These are phyloP conservation scores for Vitis hybrid DNA, from an alignment of 177 flowering plant genomes.

Conservation along the genomic window DNA sequence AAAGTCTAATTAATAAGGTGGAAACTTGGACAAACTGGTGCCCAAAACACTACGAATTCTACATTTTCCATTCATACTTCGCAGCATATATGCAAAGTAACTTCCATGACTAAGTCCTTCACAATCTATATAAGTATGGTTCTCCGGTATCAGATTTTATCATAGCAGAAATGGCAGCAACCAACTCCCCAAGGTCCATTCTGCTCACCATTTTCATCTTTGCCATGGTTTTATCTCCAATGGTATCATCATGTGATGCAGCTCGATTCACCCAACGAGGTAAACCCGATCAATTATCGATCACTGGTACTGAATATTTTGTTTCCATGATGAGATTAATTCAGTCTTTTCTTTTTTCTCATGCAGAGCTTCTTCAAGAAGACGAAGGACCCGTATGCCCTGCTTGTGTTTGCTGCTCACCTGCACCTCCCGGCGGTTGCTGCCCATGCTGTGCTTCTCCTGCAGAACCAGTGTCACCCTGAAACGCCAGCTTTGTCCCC, in stretches of 20 bases:
- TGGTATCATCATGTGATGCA: neutral
- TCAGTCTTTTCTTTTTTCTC: neutral
- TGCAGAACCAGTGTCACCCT: neutral
- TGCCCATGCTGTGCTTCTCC: constrained; percentile 13
- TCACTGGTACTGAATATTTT: no score
- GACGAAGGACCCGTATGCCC: neutral
- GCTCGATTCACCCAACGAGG: constrained; percentile 11
- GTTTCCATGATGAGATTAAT: no score
- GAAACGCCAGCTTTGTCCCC: no score
- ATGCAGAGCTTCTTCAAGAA: constrained; percentile 7
- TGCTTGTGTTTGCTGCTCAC: constrained; percentile 11
- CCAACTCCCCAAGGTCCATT: neutral
- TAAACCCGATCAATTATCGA: neutral
- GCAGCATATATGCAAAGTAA: no score
- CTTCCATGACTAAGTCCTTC: no score
- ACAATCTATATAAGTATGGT: no score
- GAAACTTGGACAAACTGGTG: no score
- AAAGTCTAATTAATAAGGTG: no score
- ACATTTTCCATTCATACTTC: no score
- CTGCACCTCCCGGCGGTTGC: constrained; percentile 5
- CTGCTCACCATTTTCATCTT: constrained; percentile 1
- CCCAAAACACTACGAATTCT: no score
- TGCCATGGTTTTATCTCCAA: constrained; percentile 4
- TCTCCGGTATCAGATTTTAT: no score
- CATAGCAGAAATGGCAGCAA: neutral